Evolutionary conservation across 176 grass and related monocot genomes (phyloP).

Genomic region (Musa schizocarpa): DNA sequence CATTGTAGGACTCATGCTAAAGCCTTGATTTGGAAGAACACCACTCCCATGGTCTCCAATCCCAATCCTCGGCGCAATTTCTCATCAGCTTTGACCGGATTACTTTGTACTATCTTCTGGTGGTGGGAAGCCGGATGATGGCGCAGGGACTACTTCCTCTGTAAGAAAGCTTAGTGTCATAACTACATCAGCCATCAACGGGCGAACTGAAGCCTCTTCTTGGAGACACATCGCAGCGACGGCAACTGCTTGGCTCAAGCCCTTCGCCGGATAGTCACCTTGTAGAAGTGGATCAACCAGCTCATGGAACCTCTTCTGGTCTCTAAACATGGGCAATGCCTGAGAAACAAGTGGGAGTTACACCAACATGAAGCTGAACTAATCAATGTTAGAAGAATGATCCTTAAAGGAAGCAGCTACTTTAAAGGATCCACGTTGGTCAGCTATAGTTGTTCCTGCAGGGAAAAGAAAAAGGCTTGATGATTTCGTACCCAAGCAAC

Average conservation of each 20-base stretch:
- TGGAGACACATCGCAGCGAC: slow-evolving; percentile 12
- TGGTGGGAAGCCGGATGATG: too few relatives aligned
- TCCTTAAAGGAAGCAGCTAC: neutral
- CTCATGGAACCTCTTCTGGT: slow-evolving; percentile 10
- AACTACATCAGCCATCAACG: neutral
- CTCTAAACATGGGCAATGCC: slow-evolving; percentile 1
- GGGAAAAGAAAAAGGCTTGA: neutral
- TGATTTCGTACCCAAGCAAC: neutral
- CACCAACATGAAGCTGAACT: neutral
- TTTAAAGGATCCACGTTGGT: neutral
- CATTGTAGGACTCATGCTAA: too few relatives aligned
- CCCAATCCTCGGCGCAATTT: too few relatives aligned
- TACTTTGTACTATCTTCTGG: too few relatives aligned
- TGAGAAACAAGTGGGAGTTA: neutral
- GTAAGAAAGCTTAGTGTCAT: slow-evolving; percentile 1
- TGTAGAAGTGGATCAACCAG: slow-evolving; percentile 6
- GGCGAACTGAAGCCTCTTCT: slow-evolving; percentile 7
- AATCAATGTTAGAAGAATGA: neutral
- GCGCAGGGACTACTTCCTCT: neutral
- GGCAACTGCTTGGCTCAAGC: slow-evolving; percentile 10
- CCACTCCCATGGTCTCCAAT: too few relatives aligned
- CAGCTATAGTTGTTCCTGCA: neutral
- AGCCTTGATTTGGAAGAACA: too few relatives aligned
- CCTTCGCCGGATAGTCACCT: neutral
- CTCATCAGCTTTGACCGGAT: too few relatives aligned